A percentile compares a stretch with the other conserved stretches of the same genome.
Evolutionary conservation across 768 basidiomycete species (phyloP).

Genomic region (Boletellus emodensis): DNA sequence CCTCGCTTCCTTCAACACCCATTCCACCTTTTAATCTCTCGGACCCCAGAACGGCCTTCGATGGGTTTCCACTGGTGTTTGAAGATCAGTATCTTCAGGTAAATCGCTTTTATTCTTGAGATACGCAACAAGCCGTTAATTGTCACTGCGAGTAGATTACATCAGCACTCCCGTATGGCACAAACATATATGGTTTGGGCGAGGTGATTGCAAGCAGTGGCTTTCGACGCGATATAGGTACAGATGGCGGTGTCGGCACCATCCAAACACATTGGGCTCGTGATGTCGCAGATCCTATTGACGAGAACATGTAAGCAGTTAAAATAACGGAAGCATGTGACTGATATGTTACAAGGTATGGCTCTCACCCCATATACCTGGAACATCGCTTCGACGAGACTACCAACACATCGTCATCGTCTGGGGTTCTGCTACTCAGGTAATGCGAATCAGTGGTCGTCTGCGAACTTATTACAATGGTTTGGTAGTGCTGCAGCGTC

Average conservation of each 20-base stretch:
- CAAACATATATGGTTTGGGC: constrained; percentile 78
- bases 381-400: constrained; percentile 63
- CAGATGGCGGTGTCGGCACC: constrained; percentile 47
- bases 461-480: constrained; percentile 4
- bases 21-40: constrained; percentile 50
- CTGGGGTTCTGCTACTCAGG: constrained; percentile 76
- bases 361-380: constrained; percentile 67
- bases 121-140: not conserved
- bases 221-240: constrained; percentile 57
- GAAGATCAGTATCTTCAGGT: constrained; percentile 80
- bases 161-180: constrained; percentile 57
- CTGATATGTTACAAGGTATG: constrained; percentile 44
- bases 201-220: constrained; percentile 69
- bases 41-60: constrained; percentile 53
- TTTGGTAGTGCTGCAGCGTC: constrained; percentile 56
- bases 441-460: constrained; percentile 20
- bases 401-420: constrained; percentile 52
- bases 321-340: not conserved
- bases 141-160: constrained; percentile 41
- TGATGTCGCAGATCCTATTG: constrained; percentile 58
- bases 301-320: constrained; percentile 56
- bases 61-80: constrained; percentile 68
- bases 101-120: not conserved
- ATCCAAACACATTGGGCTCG: constrained; percentile 68
- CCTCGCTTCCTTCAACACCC: constrained; percentile 58